phyloP scores from a whole-genome alignment of 2,329 filamentous ascomycete genomes.

The Monilinia polystroma region DNA sequence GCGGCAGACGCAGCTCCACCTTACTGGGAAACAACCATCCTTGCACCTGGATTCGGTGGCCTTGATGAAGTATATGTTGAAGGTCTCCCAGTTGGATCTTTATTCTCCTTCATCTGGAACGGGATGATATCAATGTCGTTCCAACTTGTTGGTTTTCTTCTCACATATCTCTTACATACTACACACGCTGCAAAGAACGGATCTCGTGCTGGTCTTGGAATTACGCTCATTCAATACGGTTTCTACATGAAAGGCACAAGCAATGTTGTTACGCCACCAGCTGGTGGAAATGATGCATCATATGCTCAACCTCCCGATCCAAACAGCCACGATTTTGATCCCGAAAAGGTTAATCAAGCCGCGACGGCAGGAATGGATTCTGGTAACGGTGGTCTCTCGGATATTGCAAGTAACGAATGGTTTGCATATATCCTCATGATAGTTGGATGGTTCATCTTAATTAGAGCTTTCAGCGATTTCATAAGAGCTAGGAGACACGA shows the following conservation, averaged over 20 bases:
- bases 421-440: constrained; percentile 93
- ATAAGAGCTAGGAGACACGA: constrained; percentile 85
- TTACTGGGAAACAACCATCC: constrained; percentile 98
- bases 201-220: constrained; percentile 87
- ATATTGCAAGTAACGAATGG: constrained; percentile 78
- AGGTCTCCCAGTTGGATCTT: constrained; percentile 84
- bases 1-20: constrained; percentile 93
- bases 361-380: constrained; percentile 42
- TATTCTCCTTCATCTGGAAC: constrained; percentile 89
- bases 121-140: constrained; percentile 97
- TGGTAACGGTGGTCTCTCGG: constrained; percentile 47
- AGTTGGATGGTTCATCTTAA: constrained; percentile 96
- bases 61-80: constrained; percentile 96
- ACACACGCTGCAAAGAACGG: constrained; percentile 98
- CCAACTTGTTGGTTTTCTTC: constrained; percentile 92
- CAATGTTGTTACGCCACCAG: constrained; percentile 44
- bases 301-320: constrained; percentile 78
- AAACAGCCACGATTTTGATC: constrained; percentile 86
- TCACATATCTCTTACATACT: constrained; percentile 96
- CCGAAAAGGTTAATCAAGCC: constrained; percentile 59
- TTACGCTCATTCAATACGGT: constrained; percentile 93
- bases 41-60: constrained; percentile 86
- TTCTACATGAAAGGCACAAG: constrained; percentile 82
- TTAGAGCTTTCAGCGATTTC: constrained; percentile 90
- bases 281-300: constrained; percentile 48